Evolutionary conservation across 805 yeast species (phyloP).

Genomic region (Schwanniomyces occidentalis): DNA sequence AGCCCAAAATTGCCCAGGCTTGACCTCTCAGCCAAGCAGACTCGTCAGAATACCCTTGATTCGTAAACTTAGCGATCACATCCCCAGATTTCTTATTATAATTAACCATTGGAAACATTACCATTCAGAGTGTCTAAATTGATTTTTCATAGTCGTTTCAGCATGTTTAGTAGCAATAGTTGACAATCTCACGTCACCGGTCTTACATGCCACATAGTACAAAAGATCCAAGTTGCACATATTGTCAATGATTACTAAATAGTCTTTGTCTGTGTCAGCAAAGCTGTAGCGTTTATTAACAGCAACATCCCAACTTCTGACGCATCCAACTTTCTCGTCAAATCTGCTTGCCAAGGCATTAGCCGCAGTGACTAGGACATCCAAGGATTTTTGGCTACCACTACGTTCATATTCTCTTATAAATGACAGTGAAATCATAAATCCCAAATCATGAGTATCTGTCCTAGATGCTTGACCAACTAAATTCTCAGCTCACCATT

Average conservation of each 20-base stretch:
- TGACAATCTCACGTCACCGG: slow-evolving; percentile 24
- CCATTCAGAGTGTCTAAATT: slow-evolving; percentile 20
- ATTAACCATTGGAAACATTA: slow-evolving; percentile 23
- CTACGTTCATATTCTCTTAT: slow-evolving; percentile 20
- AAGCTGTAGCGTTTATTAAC: slow-evolving; percentile 14
- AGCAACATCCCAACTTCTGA: slow-evolving; percentile 27
- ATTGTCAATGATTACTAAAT: slow-evolving; percentile 25
- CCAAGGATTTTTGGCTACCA: slow-evolving; percentile 14
- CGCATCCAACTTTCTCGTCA: slow-evolving; percentile 17
- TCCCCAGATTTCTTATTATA: slow-evolving; percentile 21
- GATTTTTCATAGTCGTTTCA: slow-evolving; percentile 23
- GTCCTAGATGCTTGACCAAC: slow-evolving; percentile 13
- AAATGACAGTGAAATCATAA: slow-evolving; percentile 23
- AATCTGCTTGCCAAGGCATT: slow-evolving; percentile 24
- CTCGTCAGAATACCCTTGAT: slow-evolving; percentile 28
- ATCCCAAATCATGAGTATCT: slow-evolving; percentile 29
- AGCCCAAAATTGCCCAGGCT: slow-evolving; percentile 32
- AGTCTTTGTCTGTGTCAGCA: slow-evolving; percentile 17
- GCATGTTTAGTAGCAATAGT: slow-evolving; percentile 30
- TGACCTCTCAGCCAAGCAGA: slow-evolving; percentile 31
- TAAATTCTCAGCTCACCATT: slow-evolving; percentile 15
- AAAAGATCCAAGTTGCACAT: slow-evolving; percentile 24
- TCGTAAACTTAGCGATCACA: slow-evolving; percentile 21
- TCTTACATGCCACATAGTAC: slow-evolving; percentile 21
- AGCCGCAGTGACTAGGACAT: slow-evolving; percentile 22